Percentiles rank a stretch among this genome's conserved stretches.
These are phyloP conservation scores for Elongisporangium undulatum DNA, from an alignment of 352 stramenopile species.

Conservation along the genomic window DNA sequence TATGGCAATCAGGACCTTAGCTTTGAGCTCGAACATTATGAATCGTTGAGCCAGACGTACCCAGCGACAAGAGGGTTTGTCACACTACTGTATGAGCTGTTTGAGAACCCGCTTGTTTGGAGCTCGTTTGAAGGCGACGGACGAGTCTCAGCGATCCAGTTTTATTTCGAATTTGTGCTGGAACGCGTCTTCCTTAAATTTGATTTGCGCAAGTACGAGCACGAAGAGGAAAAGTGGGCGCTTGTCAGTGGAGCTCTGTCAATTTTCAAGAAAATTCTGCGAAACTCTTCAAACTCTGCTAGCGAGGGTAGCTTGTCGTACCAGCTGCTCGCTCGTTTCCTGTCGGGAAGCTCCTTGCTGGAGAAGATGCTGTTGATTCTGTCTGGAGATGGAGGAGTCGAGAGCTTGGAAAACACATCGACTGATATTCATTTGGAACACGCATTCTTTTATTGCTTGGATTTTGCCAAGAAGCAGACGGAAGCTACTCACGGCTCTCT, in stretches of 20 bases:
- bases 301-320: slow-evolving; percentile 57
- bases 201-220: slow-evolving; percentile 77
- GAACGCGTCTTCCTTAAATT: slow-evolving; percentile 85
- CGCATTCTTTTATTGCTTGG: slow-evolving; percentile 80
- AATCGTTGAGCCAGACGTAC: slow-evolving; percentile 71
- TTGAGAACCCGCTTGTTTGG: slow-evolving; percentile 73
- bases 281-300: slow-evolving; percentile 34
- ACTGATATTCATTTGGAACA: slow-evolving; percentile 73
- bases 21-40: slow-evolving; percentile 85
- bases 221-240: slow-evolving; percentile 81
- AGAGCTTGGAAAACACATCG: slow-evolving; percentile 66
- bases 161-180: slow-evolving; percentile 83
- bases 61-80: slow-evolving; percentile 77
- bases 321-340: slow-evolving; percentile 62
- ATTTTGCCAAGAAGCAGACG: slow-evolving; percentile 70
- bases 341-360: slow-evolving; percentile 57
- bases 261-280: slow-evolving; percentile 80
- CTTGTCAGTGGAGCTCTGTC: slow-evolving; percentile 62
- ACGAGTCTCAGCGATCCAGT: slow-evolving; percentile 69
- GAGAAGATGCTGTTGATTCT: slow-evolving; percentile 70
- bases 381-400: slow-evolving; percentile 62
- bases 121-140: slow-evolving; percentile 72
- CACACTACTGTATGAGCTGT: slow-evolving; percentile 66
- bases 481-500: slow-evolving; percentile 66
- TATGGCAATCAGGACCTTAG: slow-evolving; percentile 76